These are phyloP conservation scores for Sclerotinia glacialis DNA, from an alignment of 2,329 filamentous ascomycete genomes.

Conservation along the genomic window DNA sequence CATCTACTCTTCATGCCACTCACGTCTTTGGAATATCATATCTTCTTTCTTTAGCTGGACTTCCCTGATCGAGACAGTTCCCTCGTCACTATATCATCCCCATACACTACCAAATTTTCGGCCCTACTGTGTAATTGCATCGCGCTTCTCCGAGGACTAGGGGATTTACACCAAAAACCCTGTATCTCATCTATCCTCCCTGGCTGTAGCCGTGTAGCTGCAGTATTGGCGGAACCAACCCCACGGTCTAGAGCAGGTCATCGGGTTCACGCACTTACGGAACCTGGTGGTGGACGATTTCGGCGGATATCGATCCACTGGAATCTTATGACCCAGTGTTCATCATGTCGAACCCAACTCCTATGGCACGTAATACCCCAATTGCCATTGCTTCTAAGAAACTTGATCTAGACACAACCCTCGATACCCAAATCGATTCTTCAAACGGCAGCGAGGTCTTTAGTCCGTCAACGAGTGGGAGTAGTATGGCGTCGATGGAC, in stretches of 20 bases:
- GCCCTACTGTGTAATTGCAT: slow-evolving; percentile 25
- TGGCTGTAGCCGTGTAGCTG: slow-evolving; percentile 32
- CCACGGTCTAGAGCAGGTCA: slow-evolving; percentile 32
- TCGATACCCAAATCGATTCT: slow-evolving; percentile 29
- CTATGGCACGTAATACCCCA: slow-evolving; percentile 59
- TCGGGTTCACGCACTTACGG: slow-evolving; percentile 32
- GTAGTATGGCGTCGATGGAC: slow-evolving; percentile 53
- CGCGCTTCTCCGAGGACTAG: slow-evolving; percentile 35
- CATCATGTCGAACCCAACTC: slow-evolving; percentile 46
- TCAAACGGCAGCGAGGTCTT: slow-evolving; percentile 31
- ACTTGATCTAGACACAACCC: slow-evolving; percentile 40
- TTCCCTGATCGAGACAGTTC: slow-evolving; percentile 18
- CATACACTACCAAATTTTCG: slow-evolving; percentile 16
- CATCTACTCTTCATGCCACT: slow-evolving; percentile 6
- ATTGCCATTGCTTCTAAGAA: slow-evolving; percentile 65
- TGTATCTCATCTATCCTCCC: slow-evolving; percentile 24
- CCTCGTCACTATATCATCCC: neutral
- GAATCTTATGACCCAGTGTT: slow-evolving; percentile 33
- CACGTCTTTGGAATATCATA: slow-evolving; percentile 12
- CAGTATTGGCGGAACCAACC: slow-evolving; percentile 33
- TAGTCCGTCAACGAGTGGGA: slow-evolving; percentile 51
- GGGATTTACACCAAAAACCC: slow-evolving; percentile 23
- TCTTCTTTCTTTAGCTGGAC: slow-evolving; percentile 12
- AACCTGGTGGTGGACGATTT: slow-evolving; percentile 22
- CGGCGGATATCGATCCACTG: slow-evolving; percentile 13